Base-by-base conservation (phyloP, 768 basidiomycete species). In the Mycena belliarum region DNA sequence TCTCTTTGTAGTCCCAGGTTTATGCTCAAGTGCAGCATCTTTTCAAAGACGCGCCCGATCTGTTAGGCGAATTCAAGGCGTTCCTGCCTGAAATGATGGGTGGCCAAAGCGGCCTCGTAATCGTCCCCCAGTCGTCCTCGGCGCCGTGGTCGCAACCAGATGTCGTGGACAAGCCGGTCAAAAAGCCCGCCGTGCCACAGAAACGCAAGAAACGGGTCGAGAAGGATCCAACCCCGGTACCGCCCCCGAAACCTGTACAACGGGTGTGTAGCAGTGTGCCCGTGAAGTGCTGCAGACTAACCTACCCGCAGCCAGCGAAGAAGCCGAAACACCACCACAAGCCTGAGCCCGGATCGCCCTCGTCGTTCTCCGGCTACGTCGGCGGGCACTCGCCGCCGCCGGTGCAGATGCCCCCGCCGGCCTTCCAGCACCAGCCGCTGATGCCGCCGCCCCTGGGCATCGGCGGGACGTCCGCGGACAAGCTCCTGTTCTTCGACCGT, bases 401-500 rank as follows among this genome's bases (percentile, higher is more conserved):
- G 11, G 45, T 67, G 18, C 74, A 64, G 32, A 75, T 45, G 57
- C 60, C 52, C 69, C 74, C 62, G 60, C 66, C 54, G n/a, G 46
- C 46, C 43, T 66, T 25, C 66, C 67, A 26, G 43, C 57, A 65
- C 20, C 64, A 66, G 20, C 59, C 65, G 21, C 57, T 65, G 33
- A 54, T 59, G 44, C 63, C 57, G 50, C 56, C 63, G 49, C 59
- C 65, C 44, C 25, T 64, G 25, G 68, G 49, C 70, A 57, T 55
- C 65, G 67, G 38, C 69, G 24, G 45, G 32, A 57, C 76, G 7
- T 70, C 83, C 1, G 80, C 83, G 12, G 90, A 93, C 59, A 94
- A 97, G 67, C 82, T 95, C 29, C 76, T 89, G 14, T 98, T 98
- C 80, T 98, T 98, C 68, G 97, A 98, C 68, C 86, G 91, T 40